A percentile compares a stretch with the other conserved stretches of the same genome.
Conservation (phyloP, 805 yeast species). For the Wickerhamomyces queroliae region DNA sequence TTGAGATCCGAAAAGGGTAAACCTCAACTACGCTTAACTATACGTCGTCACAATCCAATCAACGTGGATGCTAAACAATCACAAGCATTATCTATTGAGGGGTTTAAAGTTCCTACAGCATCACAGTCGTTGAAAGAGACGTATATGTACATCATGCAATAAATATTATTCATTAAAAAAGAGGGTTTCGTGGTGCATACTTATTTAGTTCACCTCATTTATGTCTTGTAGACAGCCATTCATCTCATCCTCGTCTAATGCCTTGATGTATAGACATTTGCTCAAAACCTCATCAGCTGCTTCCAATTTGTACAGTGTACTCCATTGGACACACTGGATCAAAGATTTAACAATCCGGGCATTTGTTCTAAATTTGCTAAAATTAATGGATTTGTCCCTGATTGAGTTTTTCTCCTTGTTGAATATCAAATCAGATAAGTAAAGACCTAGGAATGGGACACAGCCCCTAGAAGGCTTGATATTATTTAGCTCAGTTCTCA, state of each 20-base stretch:
- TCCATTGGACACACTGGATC: conserved; percentile 82
- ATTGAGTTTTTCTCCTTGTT: conserved; percentile 39
- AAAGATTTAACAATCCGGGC: conserved; percentile 74
- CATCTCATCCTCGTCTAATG: conserved; percentile 72
- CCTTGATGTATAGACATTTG: conserved; percentile 76
- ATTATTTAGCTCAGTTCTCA: conserved; percentile 58
- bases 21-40: no score
- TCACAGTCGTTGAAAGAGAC: neutral
- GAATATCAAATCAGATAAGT: conserved; percentile 74
- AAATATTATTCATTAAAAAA: no score
- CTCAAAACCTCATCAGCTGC: conserved; percentile 63
- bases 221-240: conserved; percentile 23
- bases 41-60: no score
- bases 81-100: no score
- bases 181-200: neutral
- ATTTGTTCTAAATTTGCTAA: conserved; percentile 69
- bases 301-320: conserved; percentile 54
- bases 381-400: conserved; percentile 46
- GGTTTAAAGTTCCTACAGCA: no score
- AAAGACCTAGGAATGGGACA: conserved; percentile 86
- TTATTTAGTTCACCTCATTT: conserved; percentile 1
- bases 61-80: no score
- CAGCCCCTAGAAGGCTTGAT: conserved; percentile 67
- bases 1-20: no score
- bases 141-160: neutral